Evolutionary conservation across 2,329 filamentous ascomycete species (phyloP), one percentile per base, ranked within the genome.

Genomic region (Phaeosphaeriaceae sp.): DNA sequence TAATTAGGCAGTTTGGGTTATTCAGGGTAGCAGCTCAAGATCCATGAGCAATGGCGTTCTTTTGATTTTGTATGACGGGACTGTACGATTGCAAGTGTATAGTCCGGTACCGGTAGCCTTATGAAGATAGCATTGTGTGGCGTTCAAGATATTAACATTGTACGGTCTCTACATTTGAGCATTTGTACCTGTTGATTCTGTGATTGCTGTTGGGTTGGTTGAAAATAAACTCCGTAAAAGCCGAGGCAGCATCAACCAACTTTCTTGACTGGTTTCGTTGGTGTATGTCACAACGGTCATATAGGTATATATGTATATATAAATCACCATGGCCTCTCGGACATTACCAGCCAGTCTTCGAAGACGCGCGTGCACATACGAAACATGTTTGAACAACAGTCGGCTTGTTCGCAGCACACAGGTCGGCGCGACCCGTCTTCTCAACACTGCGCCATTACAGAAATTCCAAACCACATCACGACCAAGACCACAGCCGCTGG

Each of bases 401-500:
- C 40, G 40, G 13, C 28, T 28, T 9, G 30, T 36, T 28, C 49
- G 41, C 15, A 48, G 29, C 21, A 42, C 50, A 15, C 50, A 42
- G 18, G 28, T 47, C 21, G 46, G 39, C 8, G 15, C 34, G n/a
- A 39, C 40, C 26, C 60, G 49, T 39, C 46, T 30, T 7, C 35
- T 52, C 18, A 34, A 46, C 26, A 60, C 48, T 38, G 44, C 55
- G 37, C 52, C 57, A 49, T 59, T 37, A 9, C 46, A 20, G 5
- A 40, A 35, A 13, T 16, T 15, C 30, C 18, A 42, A 32, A 20
- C 35, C 36, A 35, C 37, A 30, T 16, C 21, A 9, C 56, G 33
- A n/a, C 30, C n/a, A 15, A 38, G 17, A 20, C 17, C 73, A 32
- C 79, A 21, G 17, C 28, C 4, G 29, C n/a, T 17, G 6, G 21